A percentile compares a stretch with the other conserved stretches of the same genome.
Evolutionary conservation across 139 green algal species (phyloP).

Genomic region (Tetradesmus lagerheimii): DNA sequence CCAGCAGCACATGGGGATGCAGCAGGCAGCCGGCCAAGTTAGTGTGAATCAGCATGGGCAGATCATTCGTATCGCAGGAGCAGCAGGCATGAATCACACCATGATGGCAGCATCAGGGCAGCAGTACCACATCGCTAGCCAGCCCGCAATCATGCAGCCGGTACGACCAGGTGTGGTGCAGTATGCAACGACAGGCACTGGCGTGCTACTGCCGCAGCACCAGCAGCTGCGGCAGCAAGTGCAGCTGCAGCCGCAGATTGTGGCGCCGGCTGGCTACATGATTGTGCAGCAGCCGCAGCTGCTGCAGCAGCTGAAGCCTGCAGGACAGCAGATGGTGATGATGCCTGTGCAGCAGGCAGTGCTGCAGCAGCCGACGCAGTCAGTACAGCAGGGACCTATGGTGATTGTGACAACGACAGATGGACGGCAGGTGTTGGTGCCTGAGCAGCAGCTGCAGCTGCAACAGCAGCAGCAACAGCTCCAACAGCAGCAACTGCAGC

Average conservation of each 20-base stretch:
- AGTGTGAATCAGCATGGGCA: neutral
- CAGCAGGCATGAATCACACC: neutral
- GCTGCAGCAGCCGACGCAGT: neutral
- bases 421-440: conserved; percentile 2
- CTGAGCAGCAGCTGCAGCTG: conserved; percentile 8
- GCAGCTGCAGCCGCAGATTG: conserved; percentile 28
- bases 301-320: neutral
- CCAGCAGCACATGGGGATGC: neutral
- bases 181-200: neutral
- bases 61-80: neutral
- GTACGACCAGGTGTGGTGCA: neutral
- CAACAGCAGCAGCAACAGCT: neutral
- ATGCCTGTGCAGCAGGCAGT: conserved; percentile 24
- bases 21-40: neutral
- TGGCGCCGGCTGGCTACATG: neutral
- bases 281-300: conserved; percentile 23
- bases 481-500: neutral
- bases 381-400: neutral
- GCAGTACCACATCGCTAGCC: conserved; percentile 15
- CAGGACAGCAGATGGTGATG: conserved; percentile 18
- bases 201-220: neutral
- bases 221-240: conserved; percentile 29
- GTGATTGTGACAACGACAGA: conserved; percentile 24
- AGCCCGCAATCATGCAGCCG: neutral
- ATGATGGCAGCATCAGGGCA: neutral